Conservation (phyloP, 305 asterid species). For the Lippia alba region DNA sequence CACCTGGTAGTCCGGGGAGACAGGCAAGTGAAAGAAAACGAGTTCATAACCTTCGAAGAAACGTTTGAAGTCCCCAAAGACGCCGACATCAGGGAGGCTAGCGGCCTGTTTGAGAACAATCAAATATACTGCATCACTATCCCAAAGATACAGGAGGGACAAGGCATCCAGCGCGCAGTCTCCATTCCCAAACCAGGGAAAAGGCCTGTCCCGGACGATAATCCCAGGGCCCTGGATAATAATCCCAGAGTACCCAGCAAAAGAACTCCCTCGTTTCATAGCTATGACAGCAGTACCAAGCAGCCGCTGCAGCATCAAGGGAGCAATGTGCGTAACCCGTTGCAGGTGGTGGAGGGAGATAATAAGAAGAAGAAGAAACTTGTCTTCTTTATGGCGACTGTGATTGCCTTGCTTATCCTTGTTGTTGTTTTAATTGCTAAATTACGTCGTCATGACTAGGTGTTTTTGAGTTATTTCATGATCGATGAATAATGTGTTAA, state of each 20-base stretch:
- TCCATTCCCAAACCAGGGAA: not conserved
- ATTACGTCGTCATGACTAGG: too few relatives aligned
- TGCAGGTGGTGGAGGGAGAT: too few relatives aligned
- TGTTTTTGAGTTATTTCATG: too few relatives aligned
- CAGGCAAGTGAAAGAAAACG: slow-evolving; percentile 37
- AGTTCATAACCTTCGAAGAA: slow-evolving; percentile 44
- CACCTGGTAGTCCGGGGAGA: slow-evolving; percentile 49
- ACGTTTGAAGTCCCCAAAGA: slow-evolving; percentile 35
- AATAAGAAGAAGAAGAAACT: too few relatives aligned
- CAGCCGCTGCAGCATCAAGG: too few relatives aligned
- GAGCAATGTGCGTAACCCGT: too few relatives aligned
- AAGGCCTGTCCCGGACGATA: not conserved
- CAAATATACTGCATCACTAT: slow-evolving; percentile 38
- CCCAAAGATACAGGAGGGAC: slow-evolving; percentile 34
- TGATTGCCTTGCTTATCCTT: too few relatives aligned
- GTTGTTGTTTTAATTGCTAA: too few relatives aligned
- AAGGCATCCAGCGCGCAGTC: not conserved
- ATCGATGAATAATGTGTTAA: too few relatives aligned
- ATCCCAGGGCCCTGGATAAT: not conserved
- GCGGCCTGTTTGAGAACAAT: slow-evolving; percentile 36
- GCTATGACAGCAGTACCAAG: too few relatives aligned
- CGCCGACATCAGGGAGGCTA: slow-evolving; percentile 36
- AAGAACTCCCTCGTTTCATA: too few relatives aligned
- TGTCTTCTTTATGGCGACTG: too few relatives aligned
- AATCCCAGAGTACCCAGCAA: not conserved